Base-by-base conservation (phyloP, 345 rosid genomes). In the Lepidium aucheri region DNA sequence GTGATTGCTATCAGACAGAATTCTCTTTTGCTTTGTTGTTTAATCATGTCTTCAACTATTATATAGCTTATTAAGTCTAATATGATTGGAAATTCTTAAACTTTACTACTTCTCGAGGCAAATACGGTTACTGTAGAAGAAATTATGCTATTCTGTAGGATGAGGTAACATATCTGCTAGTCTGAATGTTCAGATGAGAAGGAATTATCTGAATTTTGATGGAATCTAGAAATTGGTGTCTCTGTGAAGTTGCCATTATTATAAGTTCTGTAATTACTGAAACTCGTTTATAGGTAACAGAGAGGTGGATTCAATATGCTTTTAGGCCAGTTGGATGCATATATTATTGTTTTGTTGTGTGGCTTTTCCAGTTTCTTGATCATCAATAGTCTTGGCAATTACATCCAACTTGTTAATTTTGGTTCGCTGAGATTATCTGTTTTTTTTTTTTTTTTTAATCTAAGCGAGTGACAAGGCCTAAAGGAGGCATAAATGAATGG, bases 401-500 rank as follows among this genome's bases (percentile, higher is more conserved):
- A 5, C 10, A 36, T 39, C 39, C 7, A 34, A 7, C 59, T 9
- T 32, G 22, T 28, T 28, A 26, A 28, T 7, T 5, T 62, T 51
- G 11, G 15, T 65, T 40, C 0, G 24, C 56, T 73, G 57, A 66
- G 30, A 36, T 42, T 33, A 4, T n/a, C 28, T 51, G 1, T 36
- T 2, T 14, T 7, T 28, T 28, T 28, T 1, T 1, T 5, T 7
- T 18, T 18, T 11, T 12, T 65, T 35, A 5, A 15, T 53, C 34
- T 1, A 84, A 94, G 99, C 79, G 96, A 70, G 93, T 94, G 63
- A 88, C 91, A 9, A 82, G 99, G 70, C 99, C 99, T 4, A 90
- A 86, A 78, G 99, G 96, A 60, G 96, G 99, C 44, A 42, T 91
- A 8, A 81, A 94, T 63, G 97, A 90, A 63, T 90, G 96, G 96